Evolutionary conservation across 2,329 filamentous ascomycete genomes (phyloP), one percentile per base, ranked within the genome.

Genomic region (Colletotrichum sublineola): DNA sequence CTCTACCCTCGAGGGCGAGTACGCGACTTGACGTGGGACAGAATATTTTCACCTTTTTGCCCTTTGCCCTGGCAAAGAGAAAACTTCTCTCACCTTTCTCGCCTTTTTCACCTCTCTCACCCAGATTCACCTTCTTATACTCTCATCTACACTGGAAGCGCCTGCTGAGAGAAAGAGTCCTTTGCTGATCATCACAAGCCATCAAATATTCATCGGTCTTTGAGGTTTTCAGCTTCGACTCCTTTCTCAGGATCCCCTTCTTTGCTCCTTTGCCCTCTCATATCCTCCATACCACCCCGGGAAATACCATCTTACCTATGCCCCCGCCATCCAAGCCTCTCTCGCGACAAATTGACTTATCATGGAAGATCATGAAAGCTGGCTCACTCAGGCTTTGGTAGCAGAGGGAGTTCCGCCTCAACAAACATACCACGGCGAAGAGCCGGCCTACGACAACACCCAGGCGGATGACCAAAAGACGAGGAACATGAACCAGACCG

Each of bases 101-200:
- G n/a, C n/a, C 14, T 52, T 40, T 31, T 33, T 52, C 46, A 31
- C 9, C 36, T 20, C 36, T 53, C 36, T 42, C 48, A 53, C 24
- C 24, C 24, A 40, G 46, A 18, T 52, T 40, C 61, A 40, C 20
- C 36, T 40, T 63, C n/a, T 53, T 9, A 2, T n/a, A 40, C n/a
- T 15, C 8, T 63, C 46, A 31, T 40, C 46, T 14, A 52, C 15
- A n/a, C 33, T 38, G 48, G 14, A 20, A 53, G 15, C 42, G 9
- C 24, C 18, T 42, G 12, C 24, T 53, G 20, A 46, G 44, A 46
- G 44, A n/a, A 4, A 5, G 46, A 52, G 18, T 36, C 36, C 15
- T 53, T 53, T 63, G 48, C n/a, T 42, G n/a, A 53, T 31, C 15
- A 63, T 53, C 61, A 42, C 7, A 8, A 63, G 12, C n/a, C 33